Evolutionary conservation across 2,329 filamentous ascomycete genomes (phyloP).

Genomic region (Fusarium gaditjirri): DNA sequence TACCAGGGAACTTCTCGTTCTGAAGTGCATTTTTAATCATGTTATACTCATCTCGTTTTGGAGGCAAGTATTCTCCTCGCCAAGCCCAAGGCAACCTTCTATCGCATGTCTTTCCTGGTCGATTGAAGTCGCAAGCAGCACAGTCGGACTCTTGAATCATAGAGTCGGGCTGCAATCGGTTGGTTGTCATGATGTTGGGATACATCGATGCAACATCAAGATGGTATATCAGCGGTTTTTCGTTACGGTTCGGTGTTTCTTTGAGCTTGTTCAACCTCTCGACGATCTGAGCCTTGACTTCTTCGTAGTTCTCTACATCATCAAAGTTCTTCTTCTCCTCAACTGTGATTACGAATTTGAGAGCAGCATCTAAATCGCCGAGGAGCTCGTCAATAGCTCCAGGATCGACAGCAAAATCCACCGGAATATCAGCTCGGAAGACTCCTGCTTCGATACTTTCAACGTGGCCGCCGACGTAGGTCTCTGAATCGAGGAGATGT

Average conservation of each 20-base stretch:
- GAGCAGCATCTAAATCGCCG: constrained; percentile 84
- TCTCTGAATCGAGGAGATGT: constrained; percentile 94
- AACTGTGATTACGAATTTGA: constrained; percentile 86
- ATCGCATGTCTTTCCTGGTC: constrained; percentile 97
- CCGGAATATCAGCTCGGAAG: constrained; percentile 94
- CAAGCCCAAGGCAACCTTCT: constrained; percentile 95
- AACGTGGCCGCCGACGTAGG: constrained; percentile 97
- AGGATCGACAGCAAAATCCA: constrained; percentile 91
- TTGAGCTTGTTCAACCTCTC: constrained; percentile 78
- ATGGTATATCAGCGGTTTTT: constrained; percentile 94
- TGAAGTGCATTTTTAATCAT: constrained; percentile 95
- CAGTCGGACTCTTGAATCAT: constrained; percentile 98
- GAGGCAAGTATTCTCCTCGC: constrained; percentile 96
- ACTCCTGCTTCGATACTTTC: constrained; percentile 99
- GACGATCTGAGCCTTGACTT: constrained; percentile 85
- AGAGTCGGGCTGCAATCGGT: constrained; percentile 96
- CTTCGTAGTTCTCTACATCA: constrained; percentile 83
- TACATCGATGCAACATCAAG: constrained; percentile 99
- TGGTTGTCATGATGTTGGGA: constrained; percentile 99
- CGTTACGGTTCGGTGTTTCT: constrained; percentile 83
- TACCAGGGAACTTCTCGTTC: constrained; percentile 91
- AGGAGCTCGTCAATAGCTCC: constrained; percentile 90
- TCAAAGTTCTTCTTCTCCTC: constrained; percentile 86
- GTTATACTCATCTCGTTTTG: constrained; percentile 98
- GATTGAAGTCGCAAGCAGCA: constrained; percentile 97